Percentiles rank a stretch among this genome's conserved stretches.
Conservation (phyloP, 108 stramenopile species). For the Craspedostauros australis region DNA sequence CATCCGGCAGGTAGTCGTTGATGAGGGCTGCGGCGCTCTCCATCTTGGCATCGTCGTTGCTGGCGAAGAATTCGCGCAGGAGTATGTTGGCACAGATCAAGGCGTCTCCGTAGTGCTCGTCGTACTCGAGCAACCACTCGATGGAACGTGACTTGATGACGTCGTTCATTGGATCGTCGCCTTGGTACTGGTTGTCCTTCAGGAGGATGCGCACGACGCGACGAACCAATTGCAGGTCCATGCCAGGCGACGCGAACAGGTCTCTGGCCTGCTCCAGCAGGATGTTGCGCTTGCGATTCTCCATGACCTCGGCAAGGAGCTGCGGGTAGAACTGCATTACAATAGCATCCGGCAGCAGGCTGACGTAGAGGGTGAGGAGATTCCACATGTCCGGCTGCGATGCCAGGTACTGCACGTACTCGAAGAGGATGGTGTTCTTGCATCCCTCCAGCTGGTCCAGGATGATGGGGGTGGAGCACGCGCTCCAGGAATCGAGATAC, state of each 20-base stretch:
- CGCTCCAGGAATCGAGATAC: conserved; percentile 43
- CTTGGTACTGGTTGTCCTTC: not conserved
- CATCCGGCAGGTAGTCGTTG: conserved; percentile 25
- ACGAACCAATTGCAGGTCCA: conserved; percentile 23
- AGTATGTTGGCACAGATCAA: conserved; percentile 65
- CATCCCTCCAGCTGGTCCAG: conserved; percentile 9
- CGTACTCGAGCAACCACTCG: conserved; percentile 54
- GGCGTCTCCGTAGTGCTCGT: conserved; percentile 53
- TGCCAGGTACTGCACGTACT: conserved; percentile 36
- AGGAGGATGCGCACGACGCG: conserved; percentile 24
- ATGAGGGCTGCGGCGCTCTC: conserved; percentile 23
- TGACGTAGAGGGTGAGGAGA: conserved; percentile 57
- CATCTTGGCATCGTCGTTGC: conserved; percentile 32
- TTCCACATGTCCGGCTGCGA: conserved; percentile 49
- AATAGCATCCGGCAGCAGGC: conserved; percentile 42
- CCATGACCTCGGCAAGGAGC: conserved; percentile 38
- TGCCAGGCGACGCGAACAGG: conserved; percentile 29
- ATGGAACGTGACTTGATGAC: conserved; percentile 31
- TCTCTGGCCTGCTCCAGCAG: conserved; percentile 51
- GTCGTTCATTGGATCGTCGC: conserved; percentile 12
- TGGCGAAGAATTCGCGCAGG: conserved; percentile 51
- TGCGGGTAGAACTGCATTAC: conserved; percentile 46
- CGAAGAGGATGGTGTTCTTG: conserved; percentile 28
- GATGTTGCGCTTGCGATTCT: conserved; percentile 41
- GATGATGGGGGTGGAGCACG: conserved; percentile 14